phyloP scores from a whole-genome alignment of 202 grass and related monocot genomes.

The Eragrostis tef region DNA sequence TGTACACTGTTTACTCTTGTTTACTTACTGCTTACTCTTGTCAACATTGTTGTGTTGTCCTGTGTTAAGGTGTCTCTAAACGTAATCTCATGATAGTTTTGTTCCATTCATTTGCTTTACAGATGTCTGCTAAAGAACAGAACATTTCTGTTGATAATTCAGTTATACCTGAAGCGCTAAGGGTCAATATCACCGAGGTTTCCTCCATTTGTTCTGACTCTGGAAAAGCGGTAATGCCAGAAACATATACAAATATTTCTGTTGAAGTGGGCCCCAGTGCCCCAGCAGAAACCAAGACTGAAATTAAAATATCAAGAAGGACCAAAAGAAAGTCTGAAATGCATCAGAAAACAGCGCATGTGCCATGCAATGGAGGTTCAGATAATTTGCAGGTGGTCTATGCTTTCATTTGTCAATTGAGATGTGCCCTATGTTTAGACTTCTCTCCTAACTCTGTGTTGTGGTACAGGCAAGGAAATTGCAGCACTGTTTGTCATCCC shows the following conservation, averaged over 20 bases:
- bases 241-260: slow-evolving; percentile 47
- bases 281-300: slow-evolving; percentile 36
- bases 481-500: slow-evolving; percentile 61
- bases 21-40: slow-evolving; percentile 7
- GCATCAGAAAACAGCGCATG: slow-evolving; percentile 41
- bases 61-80: slow-evolving; percentile 30
- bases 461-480: slow-evolving; percentile 56
- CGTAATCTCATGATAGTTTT: slow-evolving; percentile 6
- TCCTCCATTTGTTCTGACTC: slow-evolving; percentile 42
- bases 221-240: slow-evolving; percentile 29
- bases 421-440: slow-evolving; percentile 6
- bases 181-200: slow-evolving; percentile 29
- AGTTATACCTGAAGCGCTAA: slow-evolving; percentile 36
- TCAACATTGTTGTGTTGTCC: slow-evolving; percentile 30
- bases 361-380: slow-evolving; percentile 44
- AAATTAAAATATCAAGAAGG: slow-evolving; percentile 47
- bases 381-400: slow-evolving; percentile 57
- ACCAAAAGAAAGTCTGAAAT: slow-evolving; percentile 52
- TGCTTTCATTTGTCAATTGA: slow-evolving; percentile 38
- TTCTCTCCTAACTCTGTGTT: slow-evolving; percentile 43
- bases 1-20: no score
- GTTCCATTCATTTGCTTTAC: neutral
- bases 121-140: slow-evolving; percentile 51
- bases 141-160: slow-evolving; percentile 44
- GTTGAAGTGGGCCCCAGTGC: slow-evolving; percentile 17